These are phyloP conservation scores for Tetradesmus obliquus DNA, from an alignment of 139 green algal genomes.

Conservation along the genomic window DNA sequence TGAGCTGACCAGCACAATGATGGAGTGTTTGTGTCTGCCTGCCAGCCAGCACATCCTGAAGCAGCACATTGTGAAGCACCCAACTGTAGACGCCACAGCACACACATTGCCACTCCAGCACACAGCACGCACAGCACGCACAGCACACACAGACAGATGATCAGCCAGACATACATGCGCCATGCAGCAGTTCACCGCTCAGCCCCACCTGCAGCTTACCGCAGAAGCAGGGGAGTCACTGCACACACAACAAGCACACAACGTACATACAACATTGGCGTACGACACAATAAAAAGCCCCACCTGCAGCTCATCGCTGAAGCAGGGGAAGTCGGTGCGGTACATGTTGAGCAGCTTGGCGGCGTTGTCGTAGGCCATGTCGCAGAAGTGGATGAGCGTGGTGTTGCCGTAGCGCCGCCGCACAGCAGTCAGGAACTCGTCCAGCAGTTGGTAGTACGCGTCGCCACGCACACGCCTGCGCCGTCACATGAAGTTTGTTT, in stretches of 20 bases:
- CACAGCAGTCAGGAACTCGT: slow-evolving; percentile 86
- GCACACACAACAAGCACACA: neutral
- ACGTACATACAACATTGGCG: neutral
- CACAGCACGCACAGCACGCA: neutral
- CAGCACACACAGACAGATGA: neutral
- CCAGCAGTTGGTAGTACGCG: slow-evolving; percentile 83
- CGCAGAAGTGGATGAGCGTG: slow-evolving; percentile 85
- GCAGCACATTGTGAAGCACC: too few species aligned
- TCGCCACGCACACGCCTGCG: slow-evolving; percentile 72
- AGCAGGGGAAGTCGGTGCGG: slow-evolving; percentile 82
- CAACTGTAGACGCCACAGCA: too few species aligned
- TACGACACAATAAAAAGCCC: slow-evolving; percentile 27
- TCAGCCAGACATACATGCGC: too few species aligned
- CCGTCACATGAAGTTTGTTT: neutral
- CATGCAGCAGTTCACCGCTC: too few species aligned
- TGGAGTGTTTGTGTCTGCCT: too few species aligned
- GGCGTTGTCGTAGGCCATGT: slow-evolving; percentile 82
- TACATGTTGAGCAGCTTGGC: slow-evolving; percentile 82
- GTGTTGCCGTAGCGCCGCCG: slow-evolving; percentile 81
- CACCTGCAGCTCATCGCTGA: slow-evolving; percentile 82
- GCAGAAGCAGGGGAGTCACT: neutral
- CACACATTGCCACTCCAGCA: too few species aligned
- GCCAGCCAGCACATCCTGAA: too few species aligned
- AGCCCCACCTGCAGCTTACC: neutral
- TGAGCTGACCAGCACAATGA: too few species aligned